Evolutionary conservation across 306 rosid species (phyloP).

Genomic region (Trichosanthes truncata): DNA sequence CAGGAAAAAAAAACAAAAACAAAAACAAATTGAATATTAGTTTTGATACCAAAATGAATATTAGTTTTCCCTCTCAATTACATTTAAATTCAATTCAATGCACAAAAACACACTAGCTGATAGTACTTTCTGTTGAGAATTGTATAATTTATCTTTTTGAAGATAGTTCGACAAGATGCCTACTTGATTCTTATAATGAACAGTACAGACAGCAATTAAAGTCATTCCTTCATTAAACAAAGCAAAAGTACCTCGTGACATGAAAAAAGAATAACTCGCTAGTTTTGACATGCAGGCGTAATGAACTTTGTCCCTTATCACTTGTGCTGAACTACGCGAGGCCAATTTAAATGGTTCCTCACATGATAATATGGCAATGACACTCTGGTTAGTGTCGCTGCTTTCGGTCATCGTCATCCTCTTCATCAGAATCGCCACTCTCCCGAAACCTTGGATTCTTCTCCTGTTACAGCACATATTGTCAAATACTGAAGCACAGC

Average conservation of each 20-base stretch:
- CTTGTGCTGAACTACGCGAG: not conserved
- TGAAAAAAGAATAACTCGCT: not conserved
- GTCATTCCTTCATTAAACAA: not conserved
- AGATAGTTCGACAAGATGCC: not conserved
- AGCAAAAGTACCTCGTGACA: not conserved
- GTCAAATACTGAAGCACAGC: not conserved
- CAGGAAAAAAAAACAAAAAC: not conserved
- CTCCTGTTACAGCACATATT: constrained; percentile 38
- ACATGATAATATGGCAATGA: not conserved
- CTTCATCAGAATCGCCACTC: constrained; percentile 96
- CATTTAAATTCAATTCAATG: not conserved
- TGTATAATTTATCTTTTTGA: not conserved
- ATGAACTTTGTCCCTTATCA: not conserved
- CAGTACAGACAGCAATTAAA: not conserved
- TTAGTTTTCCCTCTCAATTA: not conserved
- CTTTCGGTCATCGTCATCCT: constrained; percentile 77
- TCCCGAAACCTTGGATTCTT: constrained; percentile 97
- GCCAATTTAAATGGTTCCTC: not conserved
- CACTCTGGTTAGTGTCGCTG: constrained; percentile 23
- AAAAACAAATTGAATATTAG: not conserved
- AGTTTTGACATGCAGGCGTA: not conserved
- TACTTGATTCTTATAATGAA: not conserved
- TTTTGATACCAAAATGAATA: too few relatives aligned
- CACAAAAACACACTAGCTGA: not conserved
- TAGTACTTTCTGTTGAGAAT: not conserved